phyloP scores from a whole-genome alignment of 768 basidiomycete species.

The Ramaria rubella region DNA sequence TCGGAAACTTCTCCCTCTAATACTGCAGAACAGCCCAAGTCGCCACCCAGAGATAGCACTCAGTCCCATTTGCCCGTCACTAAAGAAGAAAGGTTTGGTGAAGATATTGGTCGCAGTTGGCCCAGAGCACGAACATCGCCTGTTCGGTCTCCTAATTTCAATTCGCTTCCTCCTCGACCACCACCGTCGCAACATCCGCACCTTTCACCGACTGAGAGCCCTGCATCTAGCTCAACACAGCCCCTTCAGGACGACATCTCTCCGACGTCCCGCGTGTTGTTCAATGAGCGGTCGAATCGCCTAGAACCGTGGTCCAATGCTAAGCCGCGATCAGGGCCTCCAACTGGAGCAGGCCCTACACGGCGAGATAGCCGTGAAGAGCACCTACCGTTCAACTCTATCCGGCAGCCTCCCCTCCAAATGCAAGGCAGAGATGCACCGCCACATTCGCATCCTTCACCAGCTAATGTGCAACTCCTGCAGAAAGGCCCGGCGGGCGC shows the following conservation, averaged over 20 bases:
- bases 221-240: constrained; percentile 32
- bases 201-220: constrained; percentile 28
- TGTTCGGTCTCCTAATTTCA: constrained; percentile 5
- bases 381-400: constrained; percentile 16
- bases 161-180: constrained; percentile 28
- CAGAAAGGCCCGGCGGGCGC: constrained; percentile 40
- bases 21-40: constrained; percentile 6
- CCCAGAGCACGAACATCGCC: constrained; percentile 52
- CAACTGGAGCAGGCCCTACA: constrained; percentile 20
- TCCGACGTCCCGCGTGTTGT: constrained; percentile 61
- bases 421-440: constrained; percentile 41
- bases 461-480: constrained; percentile 45
- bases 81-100: constrained; percentile 84
- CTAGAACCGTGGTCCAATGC: constrained; percentile 72
- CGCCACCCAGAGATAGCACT: constrained; percentile 1
- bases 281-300: constrained; percentile 90
- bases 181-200: constrained; percentile 29
- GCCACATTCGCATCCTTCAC: constrained; percentile 28
- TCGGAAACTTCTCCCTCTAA: constrained; percentile 9
- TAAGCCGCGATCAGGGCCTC: constrained; percentile 36
- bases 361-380: constrained; percentile 43
- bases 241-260: constrained; percentile 41
- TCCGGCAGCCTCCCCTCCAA: constrained; percentile 30
- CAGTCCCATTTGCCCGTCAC: constrained; percentile 43
- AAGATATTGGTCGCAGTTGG: constrained; percentile 96